Percentiles rank a stretch among this genome's conserved stretches.
Evolutionary conservation across 495 filamentous ascomycete species (phyloP).

Genomic region (Cenococcum geophilum): DNA sequence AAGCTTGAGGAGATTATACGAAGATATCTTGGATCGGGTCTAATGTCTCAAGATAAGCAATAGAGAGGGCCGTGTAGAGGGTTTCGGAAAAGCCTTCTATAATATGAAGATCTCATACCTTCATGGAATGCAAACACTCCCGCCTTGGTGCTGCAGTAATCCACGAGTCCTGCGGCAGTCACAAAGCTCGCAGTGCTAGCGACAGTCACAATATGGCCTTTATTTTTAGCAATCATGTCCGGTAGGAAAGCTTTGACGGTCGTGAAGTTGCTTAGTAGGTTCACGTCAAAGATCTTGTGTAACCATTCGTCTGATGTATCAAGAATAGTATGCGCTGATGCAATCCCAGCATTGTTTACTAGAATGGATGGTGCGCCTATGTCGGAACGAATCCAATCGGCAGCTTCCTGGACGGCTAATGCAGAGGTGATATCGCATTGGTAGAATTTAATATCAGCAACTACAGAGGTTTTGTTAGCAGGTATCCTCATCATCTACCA

Average conservation of each 20-base stretch:
- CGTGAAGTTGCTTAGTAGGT: slow-evolving; percentile 52
- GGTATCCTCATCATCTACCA: too few species aligned
- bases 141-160: slow-evolving; percentile 54
- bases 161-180: slow-evolving; percentile 44
- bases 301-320: slow-evolving; percentile 45
- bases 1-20: too few species aligned
- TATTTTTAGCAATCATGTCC: slow-evolving; percentile 52
- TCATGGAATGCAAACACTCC: slow-evolving; percentile 53
- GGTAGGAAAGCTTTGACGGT: slow-evolving; percentile 56
- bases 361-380: slow-evolving; percentile 51
- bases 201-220: slow-evolving; percentile 55
- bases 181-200: slow-evolving; percentile 52
- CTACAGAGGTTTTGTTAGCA: slow-evolving; percentile 6
- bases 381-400: slow-evolving; percentile 30
- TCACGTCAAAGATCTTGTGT: slow-evolving; percentile 52
- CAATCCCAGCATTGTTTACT: slow-evolving; percentile 62
- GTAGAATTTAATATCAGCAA: slow-evolving; percentile 39
- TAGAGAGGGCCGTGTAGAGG: neutral
- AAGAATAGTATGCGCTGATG: slow-evolving; percentile 47
- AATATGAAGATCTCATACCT: slow-evolving; percentile 34
- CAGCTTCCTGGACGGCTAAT: slow-evolving; percentile 41
- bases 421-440: slow-evolving; percentile 51
- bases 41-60: neutral
- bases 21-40: too few species aligned
- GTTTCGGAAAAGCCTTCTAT: neutral